A percentile compares a stretch with the other conserved stretches of the same genome.
Conservation (phyloP, 2,329 filamentous ascomycete species). For the Penicillium sp. region DNA sequence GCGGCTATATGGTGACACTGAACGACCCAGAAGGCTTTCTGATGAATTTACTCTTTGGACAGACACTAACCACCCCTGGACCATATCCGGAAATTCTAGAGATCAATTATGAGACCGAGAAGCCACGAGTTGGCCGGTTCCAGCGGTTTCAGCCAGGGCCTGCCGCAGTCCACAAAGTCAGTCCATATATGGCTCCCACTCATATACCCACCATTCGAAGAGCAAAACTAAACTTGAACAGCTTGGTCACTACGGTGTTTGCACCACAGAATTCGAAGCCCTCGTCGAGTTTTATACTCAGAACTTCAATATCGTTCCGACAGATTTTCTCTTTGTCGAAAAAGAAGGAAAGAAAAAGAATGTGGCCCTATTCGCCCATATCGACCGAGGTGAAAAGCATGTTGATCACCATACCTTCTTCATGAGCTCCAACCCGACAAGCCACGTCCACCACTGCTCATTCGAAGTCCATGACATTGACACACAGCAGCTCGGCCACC, state of each 20-base stretch:
- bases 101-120: too few relatives aligned
- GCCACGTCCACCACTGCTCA: conserved; percentile 50
- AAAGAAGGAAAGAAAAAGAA: conserved; percentile 19
- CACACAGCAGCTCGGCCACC: conserved; percentile 51
- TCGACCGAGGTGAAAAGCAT: conserved; percentile 48
- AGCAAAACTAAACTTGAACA: not conserved
- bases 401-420: conserved; percentile 57
- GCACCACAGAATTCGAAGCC: conserved; percentile 25
- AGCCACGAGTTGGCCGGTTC: too few relatives aligned
- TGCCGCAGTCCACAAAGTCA: conserved; percentile 32
- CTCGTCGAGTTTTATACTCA: conserved; percentile 29
- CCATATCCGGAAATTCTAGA: too few relatives aligned
- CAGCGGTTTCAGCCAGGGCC: conserved; percentile 28
- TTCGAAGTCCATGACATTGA: conserved; percentile 56
- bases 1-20: too few relatives aligned
- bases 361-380: conserved; percentile 48
- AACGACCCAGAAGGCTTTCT: too few relatives aligned
- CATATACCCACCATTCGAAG: not conserved
- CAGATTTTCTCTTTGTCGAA: conserved; percentile 31
- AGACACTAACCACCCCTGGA: too few relatives aligned
- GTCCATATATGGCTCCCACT: not conserved
- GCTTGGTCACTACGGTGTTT: conserved; percentile 33
- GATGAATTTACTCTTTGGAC: too few relatives aligned
- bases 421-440: conserved; percentile 33
- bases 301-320: conserved; percentile 32